Evolutionary conservation across 257 asterid species (phyloP).

Genomic region (Solanum chilense): DNA sequence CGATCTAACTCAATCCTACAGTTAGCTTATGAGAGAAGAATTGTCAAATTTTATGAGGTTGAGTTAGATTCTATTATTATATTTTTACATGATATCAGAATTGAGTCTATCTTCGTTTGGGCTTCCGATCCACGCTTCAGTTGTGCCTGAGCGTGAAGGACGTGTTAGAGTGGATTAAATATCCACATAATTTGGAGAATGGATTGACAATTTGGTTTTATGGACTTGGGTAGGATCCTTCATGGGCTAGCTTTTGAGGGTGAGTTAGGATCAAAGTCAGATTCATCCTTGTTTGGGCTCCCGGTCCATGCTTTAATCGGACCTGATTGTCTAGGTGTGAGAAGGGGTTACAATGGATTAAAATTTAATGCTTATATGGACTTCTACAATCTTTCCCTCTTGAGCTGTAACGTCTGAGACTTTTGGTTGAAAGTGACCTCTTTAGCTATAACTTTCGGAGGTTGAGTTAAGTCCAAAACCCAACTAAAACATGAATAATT

Average conservation of each 20-base stretch:
- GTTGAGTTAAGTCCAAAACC: too few species aligned
- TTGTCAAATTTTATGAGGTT: fast-evolving
- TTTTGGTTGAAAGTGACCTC: too few species aligned
- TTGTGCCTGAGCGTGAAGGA: neutral
- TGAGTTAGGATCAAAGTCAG: neutral
- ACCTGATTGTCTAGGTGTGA: neutral
- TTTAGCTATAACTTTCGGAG: too few species aligned
- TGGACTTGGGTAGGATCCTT: neutral
- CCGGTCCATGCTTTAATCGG: neutral
- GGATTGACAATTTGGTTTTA: neutral
- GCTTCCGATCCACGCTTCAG: neutral
- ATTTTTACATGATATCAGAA: neutral
- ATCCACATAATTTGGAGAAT: neutral
- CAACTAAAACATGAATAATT: too few species aligned
- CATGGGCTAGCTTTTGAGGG: fast-evolving
- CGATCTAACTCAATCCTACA: neutral
- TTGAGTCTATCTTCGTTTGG: fast-evolving
- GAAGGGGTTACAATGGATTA: too few species aligned
- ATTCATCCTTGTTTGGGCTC: too few species aligned
- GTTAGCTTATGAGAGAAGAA: neutral
- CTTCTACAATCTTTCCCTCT: too few species aligned
- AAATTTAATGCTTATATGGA: too few species aligned
- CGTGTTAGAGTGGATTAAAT: neutral
- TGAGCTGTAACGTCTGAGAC: too few species aligned
- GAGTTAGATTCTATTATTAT: neutral